phyloP scores from a whole-genome alignment of 2,329 filamentous ascomycete genomes.

The Monosporascus sp. region DNA sequence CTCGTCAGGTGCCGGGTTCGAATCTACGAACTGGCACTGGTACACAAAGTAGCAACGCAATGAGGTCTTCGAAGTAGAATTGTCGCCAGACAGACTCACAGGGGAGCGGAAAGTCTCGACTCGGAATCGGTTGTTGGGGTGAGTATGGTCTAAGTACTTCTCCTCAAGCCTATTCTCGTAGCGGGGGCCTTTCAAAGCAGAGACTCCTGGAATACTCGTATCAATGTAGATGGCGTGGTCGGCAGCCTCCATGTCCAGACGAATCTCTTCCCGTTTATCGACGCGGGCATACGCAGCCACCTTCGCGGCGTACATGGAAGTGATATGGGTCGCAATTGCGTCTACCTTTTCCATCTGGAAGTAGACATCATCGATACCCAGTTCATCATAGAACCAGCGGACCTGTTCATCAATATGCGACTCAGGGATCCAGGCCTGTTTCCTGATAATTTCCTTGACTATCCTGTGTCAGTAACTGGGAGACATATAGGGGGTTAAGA shows the following conservation, averaged over 20 bases:
- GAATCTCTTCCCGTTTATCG: slow-evolving; percentile 91
- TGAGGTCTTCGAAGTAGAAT: slow-evolving; percentile 66
- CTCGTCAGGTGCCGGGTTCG: slow-evolving; percentile 70
- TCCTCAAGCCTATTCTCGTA: slow-evolving; percentile 92
- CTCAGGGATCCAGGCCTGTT: slow-evolving; percentile 80
- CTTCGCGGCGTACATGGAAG: slow-evolving; percentile 94
- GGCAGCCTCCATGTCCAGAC: slow-evolving; percentile 87
- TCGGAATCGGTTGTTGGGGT: slow-evolving; percentile 71
- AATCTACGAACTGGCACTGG: slow-evolving; percentile 83
- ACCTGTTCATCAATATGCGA: slow-evolving; percentile 81
- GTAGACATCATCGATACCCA: slow-evolving; percentile 98
- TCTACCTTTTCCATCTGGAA: slow-evolving; percentile 85
- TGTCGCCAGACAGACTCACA: slow-evolving; percentile 64
- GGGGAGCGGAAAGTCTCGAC: slow-evolving; percentile 97
- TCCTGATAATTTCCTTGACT: slow-evolving; percentile 78
- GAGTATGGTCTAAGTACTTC: slow-evolving; percentile 87
- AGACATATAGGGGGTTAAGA: not conserved
- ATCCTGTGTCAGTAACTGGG: slow-evolving; percentile 11
- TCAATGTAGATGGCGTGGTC: slow-evolving; percentile 99
- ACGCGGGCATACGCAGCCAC: slow-evolving; percentile 88
- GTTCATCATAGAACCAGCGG: slow-evolving; percentile 94
- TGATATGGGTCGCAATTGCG: slow-evolving; percentile 89
- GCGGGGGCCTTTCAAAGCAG: slow-evolving; percentile 70
- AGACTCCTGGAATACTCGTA: slow-evolving; percentile 84
- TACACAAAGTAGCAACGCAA: slow-evolving; percentile 99